These are phyloP conservation scores for Ophiorrhiza pumila DNA, from an alignment of 257 asterid genomes.

Conservation along the genomic window DNA sequence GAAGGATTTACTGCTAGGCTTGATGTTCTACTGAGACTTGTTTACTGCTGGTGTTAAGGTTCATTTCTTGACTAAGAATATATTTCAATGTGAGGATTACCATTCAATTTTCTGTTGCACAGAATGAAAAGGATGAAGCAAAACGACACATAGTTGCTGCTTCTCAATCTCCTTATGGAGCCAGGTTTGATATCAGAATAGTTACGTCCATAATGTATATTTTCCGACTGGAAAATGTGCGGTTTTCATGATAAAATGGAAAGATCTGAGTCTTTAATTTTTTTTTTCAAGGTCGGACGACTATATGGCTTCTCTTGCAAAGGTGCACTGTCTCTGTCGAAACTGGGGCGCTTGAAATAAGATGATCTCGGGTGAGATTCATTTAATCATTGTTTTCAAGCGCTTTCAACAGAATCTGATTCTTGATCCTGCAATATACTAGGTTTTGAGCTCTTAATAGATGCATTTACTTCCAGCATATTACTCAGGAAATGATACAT, in stretches of 20 bases:
- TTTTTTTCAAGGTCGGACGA: conserved; percentile 60
- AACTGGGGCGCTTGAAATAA: conserved; percentile 41
- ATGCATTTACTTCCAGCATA: neutral
- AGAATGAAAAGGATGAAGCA: conserved; percentile 64
- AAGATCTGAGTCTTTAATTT: neutral
- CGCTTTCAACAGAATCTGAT: neutral
- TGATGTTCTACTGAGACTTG: neutral
- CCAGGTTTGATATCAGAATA: conserved; percentile 39
- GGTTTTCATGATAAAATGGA: neutral
- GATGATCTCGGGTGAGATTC: neutral
- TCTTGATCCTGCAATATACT: no score
- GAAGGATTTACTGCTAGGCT: neutral
- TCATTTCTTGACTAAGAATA: neutral
- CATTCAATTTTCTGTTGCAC: conserved; percentile 23
- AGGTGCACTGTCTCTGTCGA: conserved; percentile 78
- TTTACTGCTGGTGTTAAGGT: neutral
- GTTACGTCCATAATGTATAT: neutral
- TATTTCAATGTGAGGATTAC: conserved; percentile 1
- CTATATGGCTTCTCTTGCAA: conserved; percentile 85
- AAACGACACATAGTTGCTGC: conserved; percentile 63
- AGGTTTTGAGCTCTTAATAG: no score
- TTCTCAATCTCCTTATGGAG: conserved; percentile 71
- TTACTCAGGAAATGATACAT: no score
- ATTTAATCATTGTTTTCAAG: neutral
- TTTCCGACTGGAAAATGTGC: neutral